A percentile compares a stretch with the other conserved stretches of the same genome.
Evolutionary conservation across 345 rosid genomes (phyloP).

Genomic region (Noccaea caerulescens): DNA sequence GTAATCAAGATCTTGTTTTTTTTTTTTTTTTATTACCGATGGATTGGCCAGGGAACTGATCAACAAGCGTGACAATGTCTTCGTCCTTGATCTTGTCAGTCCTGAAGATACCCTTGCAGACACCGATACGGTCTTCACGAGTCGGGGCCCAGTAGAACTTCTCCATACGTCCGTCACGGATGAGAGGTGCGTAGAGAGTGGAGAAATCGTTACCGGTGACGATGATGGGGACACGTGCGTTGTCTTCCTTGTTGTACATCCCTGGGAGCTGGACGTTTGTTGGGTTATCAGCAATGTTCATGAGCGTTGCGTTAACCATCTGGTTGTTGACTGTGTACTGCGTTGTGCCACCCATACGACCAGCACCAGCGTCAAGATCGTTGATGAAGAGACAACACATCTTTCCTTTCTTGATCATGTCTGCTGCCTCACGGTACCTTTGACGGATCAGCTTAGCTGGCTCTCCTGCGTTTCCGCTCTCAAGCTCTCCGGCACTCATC

Average conservation of each 20-base stretch:
- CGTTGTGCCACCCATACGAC: constrained; percentile 94
- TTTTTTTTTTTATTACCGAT: constrained; percentile 55
- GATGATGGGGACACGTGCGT: constrained; percentile 90
- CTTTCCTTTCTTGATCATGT: constrained; percentile 89
- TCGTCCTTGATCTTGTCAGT: constrained; percentile 55
- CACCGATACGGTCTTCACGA: constrained; percentile 91
- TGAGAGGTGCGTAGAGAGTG: constrained; percentile 94
- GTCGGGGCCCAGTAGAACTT: constrained; percentile 99
- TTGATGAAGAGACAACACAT: constrained; percentile 97
- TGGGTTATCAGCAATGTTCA: constrained; percentile 99
- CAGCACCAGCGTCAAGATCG: constrained; percentile 97
- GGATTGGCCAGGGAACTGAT: constrained; percentile 95
- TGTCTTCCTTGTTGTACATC: constrained; percentile 99
- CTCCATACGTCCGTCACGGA: constrained; percentile 99
- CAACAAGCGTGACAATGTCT: constrained; percentile 75
- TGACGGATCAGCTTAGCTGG: constrained; percentile 97
- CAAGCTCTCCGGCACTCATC: constrained; percentile 99
- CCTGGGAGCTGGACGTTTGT: constrained; percentile 96
- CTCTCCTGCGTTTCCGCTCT: constrained; percentile 97
- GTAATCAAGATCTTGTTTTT: background rate
- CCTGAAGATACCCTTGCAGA: constrained; percentile 85
- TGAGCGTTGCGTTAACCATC: constrained; percentile 98
- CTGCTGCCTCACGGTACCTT: constrained; percentile 98
- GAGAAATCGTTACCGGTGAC: constrained; percentile 99
- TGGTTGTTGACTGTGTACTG: constrained; percentile 99